These are phyloP conservation scores for Cynara cardunculus DNA, from an alignment of 129 eudicot species.

Conservation along the genomic window DNA sequence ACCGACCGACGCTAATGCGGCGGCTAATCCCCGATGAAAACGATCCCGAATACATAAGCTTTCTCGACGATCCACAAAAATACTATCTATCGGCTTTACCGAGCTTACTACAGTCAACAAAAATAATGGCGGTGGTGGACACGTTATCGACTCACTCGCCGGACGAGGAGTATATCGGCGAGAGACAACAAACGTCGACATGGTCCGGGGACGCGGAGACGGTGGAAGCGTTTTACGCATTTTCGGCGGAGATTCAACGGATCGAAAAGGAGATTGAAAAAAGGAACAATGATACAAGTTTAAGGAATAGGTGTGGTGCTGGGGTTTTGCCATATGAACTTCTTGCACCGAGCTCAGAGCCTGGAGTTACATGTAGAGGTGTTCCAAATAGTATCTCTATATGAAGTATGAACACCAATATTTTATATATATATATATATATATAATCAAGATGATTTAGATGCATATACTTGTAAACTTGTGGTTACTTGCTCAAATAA, in stretches of 20 bases:
- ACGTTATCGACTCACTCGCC: slow-evolving; percentile 93
- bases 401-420: slow-evolving; percentile 9
- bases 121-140: slow-evolving; percentile 95
- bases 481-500: background rate
- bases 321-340: slow-evolving; percentile 97
- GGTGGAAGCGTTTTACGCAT: slow-evolving; percentile 67
- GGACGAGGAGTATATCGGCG: slow-evolving; percentile 94
- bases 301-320: slow-evolving; percentile 93
- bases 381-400: slow-evolving; percentile 94
- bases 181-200: slow-evolving; percentile 60
- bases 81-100: slow-evolving; percentile 74
- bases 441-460: background rate
- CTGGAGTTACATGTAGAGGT: slow-evolving; percentile 95
- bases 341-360: slow-evolving; percentile 79
- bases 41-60: slow-evolving; percentile 71
- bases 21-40: slow-evolving; percentile 69
- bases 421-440: no score
- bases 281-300: slow-evolving; percentile 49
- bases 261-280: slow-evolving; percentile 77
- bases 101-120: slow-evolving; percentile 71
- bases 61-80: slow-evolving; percentile 70
- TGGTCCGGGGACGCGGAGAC: slow-evolving; percentile 86
- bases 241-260: slow-evolving; percentile 63
- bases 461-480: background rate
- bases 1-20: slow-evolving; percentile 85